Percentiles rank a stretch among this genome's conserved stretches.
These are phyloP conservation scores for Diversispora eburnea DNA, from an alignment of 192 early-diverging fungal species.

Conservation along the genomic window DNA sequence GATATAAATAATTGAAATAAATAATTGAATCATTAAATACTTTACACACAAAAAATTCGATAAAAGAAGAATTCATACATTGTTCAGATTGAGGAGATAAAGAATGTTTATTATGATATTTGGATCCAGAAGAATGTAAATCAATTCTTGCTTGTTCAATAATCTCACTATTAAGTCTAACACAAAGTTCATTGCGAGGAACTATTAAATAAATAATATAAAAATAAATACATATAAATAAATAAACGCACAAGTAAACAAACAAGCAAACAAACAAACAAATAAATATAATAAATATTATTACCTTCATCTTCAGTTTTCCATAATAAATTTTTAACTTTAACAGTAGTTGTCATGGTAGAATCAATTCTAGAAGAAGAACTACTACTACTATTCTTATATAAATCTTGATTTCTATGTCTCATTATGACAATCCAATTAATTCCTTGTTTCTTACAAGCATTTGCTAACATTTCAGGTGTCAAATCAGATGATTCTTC, in stretches of 20 bases:
- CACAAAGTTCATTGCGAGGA: conserved; percentile 49
- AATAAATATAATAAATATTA: neutral
- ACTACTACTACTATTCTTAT: conserved; percentile 27
- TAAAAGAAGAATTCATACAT: conserved; percentile 19
- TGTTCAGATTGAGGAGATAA: conserved; percentile 31
- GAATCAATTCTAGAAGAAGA: conserved; percentile 27
- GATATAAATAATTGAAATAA: conserved; percentile 5
- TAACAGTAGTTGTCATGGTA: conserved; percentile 42
- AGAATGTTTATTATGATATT: conserved; percentile 36
- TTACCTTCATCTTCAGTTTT: conserved; percentile 63
- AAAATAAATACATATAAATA: neutral
- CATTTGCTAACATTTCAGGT: conserved; percentile 57
- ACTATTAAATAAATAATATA: conserved; percentile 32
- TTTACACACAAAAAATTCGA: conserved; percentile 23
- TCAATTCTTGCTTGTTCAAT: conserved; percentile 63
- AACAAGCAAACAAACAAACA: neutral
- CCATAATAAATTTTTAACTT: conserved; percentile 71
- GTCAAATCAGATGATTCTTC: conserved; percentile 68
- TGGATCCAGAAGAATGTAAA: conserved; percentile 43
- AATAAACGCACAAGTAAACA: neutral
- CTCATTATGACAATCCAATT: conserved; percentile 81
- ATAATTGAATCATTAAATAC: conserved; percentile 17
- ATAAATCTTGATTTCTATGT: conserved; percentile 42
- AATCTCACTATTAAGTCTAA: conserved; percentile 62
- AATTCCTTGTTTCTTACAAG: conserved; percentile 65